A percentile compares a stretch with the other conserved stretches of the same genome.
Conservation (phyloP, 768 basidiomycete genomes). For the Roridomyces roridus region DNA sequence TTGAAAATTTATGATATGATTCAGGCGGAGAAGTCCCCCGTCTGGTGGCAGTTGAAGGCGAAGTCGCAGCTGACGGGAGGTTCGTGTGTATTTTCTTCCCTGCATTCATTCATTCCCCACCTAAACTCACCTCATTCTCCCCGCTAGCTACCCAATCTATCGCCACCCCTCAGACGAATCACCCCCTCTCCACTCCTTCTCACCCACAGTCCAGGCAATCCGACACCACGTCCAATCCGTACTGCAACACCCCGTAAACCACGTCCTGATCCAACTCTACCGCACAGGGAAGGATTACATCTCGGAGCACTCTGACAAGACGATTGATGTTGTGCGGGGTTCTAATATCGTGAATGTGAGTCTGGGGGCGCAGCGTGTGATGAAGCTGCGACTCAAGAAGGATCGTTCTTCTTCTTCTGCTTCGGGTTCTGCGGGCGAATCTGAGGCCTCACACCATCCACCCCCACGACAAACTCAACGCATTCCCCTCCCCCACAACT, state of each 20-base stretch:
- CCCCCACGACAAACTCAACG: slow-evolving; percentile 56
- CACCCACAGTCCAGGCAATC: slow-evolving; percentile 70
- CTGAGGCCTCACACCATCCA: slow-evolving; percentile 1
- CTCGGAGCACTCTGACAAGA: slow-evolving; percentile 89
- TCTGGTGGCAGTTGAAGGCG: slow-evolving; percentile 44
- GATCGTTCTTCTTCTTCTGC: slow-evolving; percentile 18
- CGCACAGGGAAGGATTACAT: slow-evolving; percentile 83
- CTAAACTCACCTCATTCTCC: too few species aligned
- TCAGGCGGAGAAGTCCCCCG: slow-evolving; percentile 77
- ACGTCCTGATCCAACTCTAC: slow-evolving; percentile 84
- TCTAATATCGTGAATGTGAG: slow-evolving; percentile 84
- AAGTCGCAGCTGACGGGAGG: slow-evolving; percentile 47
- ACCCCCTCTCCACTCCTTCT: slow-evolving; percentile 69
- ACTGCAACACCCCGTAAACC: slow-evolving; percentile 74
- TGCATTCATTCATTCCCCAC: neutral
- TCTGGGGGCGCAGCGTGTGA: slow-evolving; percentile 76
- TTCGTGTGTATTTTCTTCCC: slow-evolving; percentile 13
- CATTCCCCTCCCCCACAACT: slow-evolving; percentile 80
- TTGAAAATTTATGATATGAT: too few species aligned
- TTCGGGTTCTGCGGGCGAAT: slow-evolving; percentile 18
- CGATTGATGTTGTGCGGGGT: slow-evolving; percentile 76
- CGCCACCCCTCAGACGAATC: slow-evolving; percentile 84
- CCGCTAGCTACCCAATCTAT: slow-evolving; percentile 72
- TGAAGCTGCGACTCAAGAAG: slow-evolving; percentile 76
- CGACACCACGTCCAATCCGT: slow-evolving; percentile 65